These are phyloP conservation scores for Diaporthe sp. DNA, from an alignment of 2,329 filamentous ascomycete species.

Conservation along the genomic window DNA sequence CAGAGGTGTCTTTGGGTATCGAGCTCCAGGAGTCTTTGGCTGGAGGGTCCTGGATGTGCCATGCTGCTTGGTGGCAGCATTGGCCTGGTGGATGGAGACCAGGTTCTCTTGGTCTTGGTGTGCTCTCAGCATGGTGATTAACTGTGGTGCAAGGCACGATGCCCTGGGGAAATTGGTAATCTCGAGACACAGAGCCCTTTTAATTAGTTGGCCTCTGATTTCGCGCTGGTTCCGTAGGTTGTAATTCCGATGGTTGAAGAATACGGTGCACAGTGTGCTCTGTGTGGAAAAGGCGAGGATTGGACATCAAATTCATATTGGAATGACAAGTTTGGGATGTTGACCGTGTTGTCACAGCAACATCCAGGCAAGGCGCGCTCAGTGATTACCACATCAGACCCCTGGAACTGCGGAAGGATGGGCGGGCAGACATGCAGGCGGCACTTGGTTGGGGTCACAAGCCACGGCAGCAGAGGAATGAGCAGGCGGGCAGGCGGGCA, in stretches of 20 bases:
- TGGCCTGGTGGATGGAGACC: conserved; percentile 80
- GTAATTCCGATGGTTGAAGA: conserved; percentile 15
- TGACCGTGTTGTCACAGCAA: conserved; percentile 42
- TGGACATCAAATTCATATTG: conserved; percentile 11
- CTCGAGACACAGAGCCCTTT: conserved; percentile 38
- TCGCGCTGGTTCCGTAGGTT: conserved; percentile 35
- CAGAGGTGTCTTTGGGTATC: conserved; percentile 86
- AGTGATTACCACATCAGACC: conserved; percentile 16
- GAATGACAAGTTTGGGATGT: conserved; percentile 28
- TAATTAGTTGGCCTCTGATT: conserved; percentile 40
- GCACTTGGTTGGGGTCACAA: conserved; percentile 26
- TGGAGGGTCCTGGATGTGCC: conserved; percentile 59
- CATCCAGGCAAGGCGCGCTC: conserved; percentile 8
- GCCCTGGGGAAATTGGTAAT: conserved; percentile 38
- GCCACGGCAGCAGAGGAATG: conserved; percentile 24
- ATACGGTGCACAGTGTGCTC: conserved; percentile 28
- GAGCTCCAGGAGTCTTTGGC: conserved; percentile 84
- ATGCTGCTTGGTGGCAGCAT: conserved; percentile 75
- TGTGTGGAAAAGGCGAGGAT: neutral
- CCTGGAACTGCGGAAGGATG: neutral
- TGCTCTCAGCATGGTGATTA: conserved; percentile 76
- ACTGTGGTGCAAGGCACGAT: conserved; percentile 16
- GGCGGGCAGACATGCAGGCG: neutral
- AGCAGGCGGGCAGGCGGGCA: neutral
- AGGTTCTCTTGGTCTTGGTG: conserved; percentile 88